Evolutionary conservation across 202 grass and related monocot genomes (phyloP), one percentile per base, ranked within the genome.

Genomic region (Zoysia matrella): DNA sequence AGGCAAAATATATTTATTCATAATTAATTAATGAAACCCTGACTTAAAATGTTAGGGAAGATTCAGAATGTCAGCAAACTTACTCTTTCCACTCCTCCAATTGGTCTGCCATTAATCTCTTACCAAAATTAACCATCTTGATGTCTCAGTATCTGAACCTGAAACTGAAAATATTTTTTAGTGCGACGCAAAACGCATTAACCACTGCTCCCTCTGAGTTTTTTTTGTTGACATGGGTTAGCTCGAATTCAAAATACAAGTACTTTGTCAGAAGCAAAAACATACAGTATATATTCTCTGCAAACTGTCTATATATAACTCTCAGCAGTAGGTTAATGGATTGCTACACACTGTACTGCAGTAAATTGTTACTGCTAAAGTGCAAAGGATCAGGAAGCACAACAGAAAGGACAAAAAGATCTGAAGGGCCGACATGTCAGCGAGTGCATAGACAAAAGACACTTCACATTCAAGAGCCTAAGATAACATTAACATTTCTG

Each of bases 51-150:
- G 45, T 6, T 48, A 53, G 11, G 3, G n/a, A 80, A 85, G 48
- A 45, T 74, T 60, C 7, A 60, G 15, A 78, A 48, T 69, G 39
- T 15, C 11, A 45, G 72, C 47, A 11, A 89, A 36, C 86, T 79
- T 94, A 97, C 94, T 60, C 86, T 85, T 89, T 91, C 94, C 94
- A 97, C 71, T 94, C 94, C 65, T 92, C 83, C 45, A 92, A 61
- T 52, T 92, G 91, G 80, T 97, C 92, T 0, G 69, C 88, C 86
- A 79, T 79, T 76, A 97, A 69, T 50, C 63, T 90, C 88, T 97
- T 97, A 54, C 92, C 92, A 50, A 97, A 94, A 75, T 97, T 97
- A 71, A 97, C 94, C 94, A 97, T 97, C 75, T 73, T 86, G 74
- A 67, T 55, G 66, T 92, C 48, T 74, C 72, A 81, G 52, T 72